These are phyloP conservation scores for Yamadazyma sp. DNA, from an alignment of 1,139 yeast species.

Conservation along the genomic window DNA sequence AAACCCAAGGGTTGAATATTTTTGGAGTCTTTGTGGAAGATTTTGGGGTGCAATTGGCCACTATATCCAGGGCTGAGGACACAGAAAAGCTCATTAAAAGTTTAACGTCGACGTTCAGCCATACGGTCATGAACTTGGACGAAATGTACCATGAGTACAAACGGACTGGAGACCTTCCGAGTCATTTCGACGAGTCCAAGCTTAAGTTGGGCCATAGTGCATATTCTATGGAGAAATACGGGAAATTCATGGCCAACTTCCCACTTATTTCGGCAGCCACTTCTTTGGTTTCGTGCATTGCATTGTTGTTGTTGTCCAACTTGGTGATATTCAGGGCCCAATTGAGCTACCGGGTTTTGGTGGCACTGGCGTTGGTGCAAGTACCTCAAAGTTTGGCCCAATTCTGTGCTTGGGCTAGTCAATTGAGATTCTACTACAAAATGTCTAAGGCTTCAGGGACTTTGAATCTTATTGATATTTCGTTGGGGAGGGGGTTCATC, in stretches of 20 bases:
- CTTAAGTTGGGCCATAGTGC: slow-evolving; percentile 14
- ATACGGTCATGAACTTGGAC: slow-evolving; percentile 17
- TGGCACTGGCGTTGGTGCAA: slow-evolving; percentile 6
- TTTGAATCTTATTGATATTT: slow-evolving; percentile 14
- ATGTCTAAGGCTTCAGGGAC: slow-evolving; percentile 8
- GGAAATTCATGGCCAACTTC: slow-evolving; percentile 13
- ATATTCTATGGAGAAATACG: slow-evolving; percentile 13
- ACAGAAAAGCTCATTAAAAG: slow-evolving; percentile 40
- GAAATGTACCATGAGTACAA: slow-evolving; percentile 16
- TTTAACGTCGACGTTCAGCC: slow-evolving; percentile 36
- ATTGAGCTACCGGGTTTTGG: slow-evolving; percentile 1
- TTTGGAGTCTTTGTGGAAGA: slow-evolving; percentile 48
- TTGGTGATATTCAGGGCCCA: slow-evolving; percentile 6
- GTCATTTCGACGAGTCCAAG: slow-evolving; percentile 14
- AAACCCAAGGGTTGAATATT: slow-evolving; percentile 45
- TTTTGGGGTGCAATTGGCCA: slow-evolving; percentile 48
- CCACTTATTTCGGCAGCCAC: slow-evolving; percentile 11
- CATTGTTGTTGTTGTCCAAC: slow-evolving; percentile 9
- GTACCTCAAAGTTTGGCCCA: slow-evolving; percentile 10
- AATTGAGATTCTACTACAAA: slow-evolving; percentile 13
- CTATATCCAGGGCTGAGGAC: slow-evolving; percentile 36
- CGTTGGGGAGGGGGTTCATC: slow-evolving; percentile 14
- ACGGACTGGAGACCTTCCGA: slow-evolving; percentile 14
- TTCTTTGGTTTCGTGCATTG: slow-evolving; percentile 11
- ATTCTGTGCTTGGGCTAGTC: slow-evolving; percentile 14